phyloP scores from a whole-genome alignment of 1,139 yeast genomes.

The Chernovozyma sophiae-reginae region DNA sequence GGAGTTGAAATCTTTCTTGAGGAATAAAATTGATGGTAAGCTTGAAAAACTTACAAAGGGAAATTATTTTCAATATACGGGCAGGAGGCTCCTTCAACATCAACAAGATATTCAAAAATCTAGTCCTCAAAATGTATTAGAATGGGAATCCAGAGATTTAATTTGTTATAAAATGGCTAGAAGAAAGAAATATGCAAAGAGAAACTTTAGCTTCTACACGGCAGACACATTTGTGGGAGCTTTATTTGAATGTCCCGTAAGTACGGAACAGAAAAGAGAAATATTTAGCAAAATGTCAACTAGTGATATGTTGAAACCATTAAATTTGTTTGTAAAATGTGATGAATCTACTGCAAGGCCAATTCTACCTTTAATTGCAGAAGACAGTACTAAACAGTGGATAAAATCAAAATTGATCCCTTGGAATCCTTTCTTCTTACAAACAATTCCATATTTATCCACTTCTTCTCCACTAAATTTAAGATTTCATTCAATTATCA shows the following conservation, averaged over 20 bases:
- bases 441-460: slow-evolving; percentile 55
- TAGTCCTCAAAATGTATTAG: slow-evolving; percentile 21
- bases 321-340: slow-evolving; percentile 29
- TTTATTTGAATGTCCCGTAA: slow-evolving; percentile 49
- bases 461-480: slow-evolving; percentile 45
- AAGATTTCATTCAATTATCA: slow-evolving; percentile 32
- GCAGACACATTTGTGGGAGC: slow-evolving; percentile 69
- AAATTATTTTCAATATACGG: slow-evolving; percentile 22
- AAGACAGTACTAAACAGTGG: slow-evolving; percentile 50
- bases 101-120: slow-evolving; percentile 18
- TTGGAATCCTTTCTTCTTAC: slow-evolving; percentile 27
- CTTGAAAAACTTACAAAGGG: slow-evolving; percentile 21
- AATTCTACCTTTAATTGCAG: slow-evolving; percentile 57
- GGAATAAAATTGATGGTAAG: slow-evolving; percentile 17
- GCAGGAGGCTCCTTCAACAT: slow-evolving; percentile 18
- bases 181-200: slow-evolving; percentile 51
- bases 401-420: slow-evolving; percentile 24
- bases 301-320: slow-evolving; percentile 15
- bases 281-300: slow-evolving; percentile 16
- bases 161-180: slow-evolving; percentile 63
- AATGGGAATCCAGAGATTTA: slow-evolving; percentile 31
- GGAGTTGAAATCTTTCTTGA: slow-evolving; percentile 7
- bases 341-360: slow-evolving; percentile 39
- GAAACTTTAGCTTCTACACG: slow-evolving; percentile 47
- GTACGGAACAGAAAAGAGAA: slow-evolving; percentile 17